These are phyloP conservation scores for Aaosphaeria pasadenensis DNA, from an alignment of 2,329 filamentous ascomycete species.

Conservation along the genomic window DNA sequence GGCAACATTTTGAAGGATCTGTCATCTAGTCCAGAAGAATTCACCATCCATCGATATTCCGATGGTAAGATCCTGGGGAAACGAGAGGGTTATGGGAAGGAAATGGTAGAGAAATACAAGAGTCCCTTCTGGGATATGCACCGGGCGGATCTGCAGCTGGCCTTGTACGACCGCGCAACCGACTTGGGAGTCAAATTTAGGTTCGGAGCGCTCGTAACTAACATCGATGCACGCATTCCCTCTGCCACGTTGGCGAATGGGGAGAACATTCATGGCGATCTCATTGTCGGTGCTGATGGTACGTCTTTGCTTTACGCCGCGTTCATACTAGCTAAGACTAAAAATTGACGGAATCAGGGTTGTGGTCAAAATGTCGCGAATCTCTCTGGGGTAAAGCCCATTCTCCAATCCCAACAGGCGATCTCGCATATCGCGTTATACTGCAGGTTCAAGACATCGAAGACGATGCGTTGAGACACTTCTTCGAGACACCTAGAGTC, in stretches of 20 bases:
- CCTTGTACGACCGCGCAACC: slow-evolving; percentile 50
- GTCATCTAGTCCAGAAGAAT: slow-evolving; percentile 35
- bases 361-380: slow-evolving; percentile 59
- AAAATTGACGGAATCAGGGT: slow-evolving; percentile 21
- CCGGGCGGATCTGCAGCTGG: slow-evolving; percentile 59
- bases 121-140: slow-evolving; percentile 61
- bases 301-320: slow-evolving; percentile 46
- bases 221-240: slow-evolving; percentile 46
- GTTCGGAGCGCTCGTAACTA: slow-evolving; percentile 47
- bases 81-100: slow-evolving; percentile 51
- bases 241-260: slow-evolving; percentile 43
- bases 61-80: slow-evolving; percentile 48
- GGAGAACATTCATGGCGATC: slow-evolving; percentile 46
- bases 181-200: slow-evolving; percentile 53
- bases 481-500: slow-evolving; percentile 50
- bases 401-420: slow-evolving; percentile 57
- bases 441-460: slow-evolving; percentile 47
- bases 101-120: slow-evolving; percentile 54
- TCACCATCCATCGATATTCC: slow-evolving; percentile 55
- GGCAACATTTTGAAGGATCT: slow-evolving; percentile 11
- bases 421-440: slow-evolving; percentile 62
- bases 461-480: slow-evolving; percentile 48
- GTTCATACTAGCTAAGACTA: slow-evolving; percentile 24
- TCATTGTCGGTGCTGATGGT: slow-evolving; percentile 63
- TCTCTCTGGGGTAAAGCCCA: slow-evolving; percentile 47